Evolutionary conservation across 345 rosid species (phyloP).

Genomic region (Brassica nigra): DNA sequence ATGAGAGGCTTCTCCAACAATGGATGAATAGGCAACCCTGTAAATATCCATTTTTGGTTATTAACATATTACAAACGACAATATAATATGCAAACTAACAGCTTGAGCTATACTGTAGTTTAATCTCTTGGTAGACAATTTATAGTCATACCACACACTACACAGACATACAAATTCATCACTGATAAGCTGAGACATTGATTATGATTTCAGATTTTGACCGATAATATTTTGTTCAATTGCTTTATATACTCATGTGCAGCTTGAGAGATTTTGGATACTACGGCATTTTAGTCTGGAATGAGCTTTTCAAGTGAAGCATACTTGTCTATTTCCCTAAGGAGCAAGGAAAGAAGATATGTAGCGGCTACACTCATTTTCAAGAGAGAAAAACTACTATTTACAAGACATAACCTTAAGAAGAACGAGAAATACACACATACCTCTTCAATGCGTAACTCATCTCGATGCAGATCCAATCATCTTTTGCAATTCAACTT

Average conservation of each 20-base stretch:
- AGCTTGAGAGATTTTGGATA: constrained; percentile 13
- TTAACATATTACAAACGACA: too few species aligned
- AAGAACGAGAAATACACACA: constrained; percentile 13
- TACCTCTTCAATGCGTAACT: constrained; percentile 58
- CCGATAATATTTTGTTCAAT: constrained; percentile 3
- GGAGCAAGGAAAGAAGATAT: background rate
- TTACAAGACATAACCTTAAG: constrained; percentile 15
- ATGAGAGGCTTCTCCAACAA: constrained; percentile 38
- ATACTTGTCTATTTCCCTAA: background rate
- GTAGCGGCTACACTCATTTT: background rate
- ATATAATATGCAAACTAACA: constrained; percentile 2
- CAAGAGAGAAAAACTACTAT: constrained; percentile 5
- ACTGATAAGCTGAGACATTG: background rate
- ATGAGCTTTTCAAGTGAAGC: background rate
- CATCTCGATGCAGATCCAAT: constrained; percentile 43
- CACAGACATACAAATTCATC: background rate
- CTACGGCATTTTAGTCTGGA: constrained; percentile 20
- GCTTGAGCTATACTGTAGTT: constrained; percentile 10
- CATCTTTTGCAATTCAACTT: constrained; percentile 39
- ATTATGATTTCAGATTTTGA: constrained; percentile 16
- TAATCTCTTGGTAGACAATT: constrained; percentile 10
- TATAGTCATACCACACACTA: background rate
- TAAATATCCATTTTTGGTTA: constrained; percentile 33
- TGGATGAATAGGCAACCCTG: constrained; percentile 42
- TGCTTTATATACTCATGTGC: constrained; percentile 13